These are phyloP conservation scores for Diaporthe caulivora DNA, from an alignment of 2,329 filamentous ascomycete species.

Conservation along the genomic window DNA sequence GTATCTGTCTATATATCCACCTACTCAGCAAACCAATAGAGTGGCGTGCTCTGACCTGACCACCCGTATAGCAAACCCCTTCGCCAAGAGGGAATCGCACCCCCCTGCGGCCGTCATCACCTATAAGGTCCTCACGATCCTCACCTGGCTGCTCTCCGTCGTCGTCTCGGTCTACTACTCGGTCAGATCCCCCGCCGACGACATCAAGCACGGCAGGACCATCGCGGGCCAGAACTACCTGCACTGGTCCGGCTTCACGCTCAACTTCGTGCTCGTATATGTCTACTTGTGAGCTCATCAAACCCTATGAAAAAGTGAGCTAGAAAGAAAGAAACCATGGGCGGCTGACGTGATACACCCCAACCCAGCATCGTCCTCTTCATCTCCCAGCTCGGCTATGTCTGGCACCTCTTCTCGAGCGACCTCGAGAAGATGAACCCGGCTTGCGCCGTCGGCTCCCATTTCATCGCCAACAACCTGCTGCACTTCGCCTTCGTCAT, in stretches of 20 bases:
- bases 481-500: constrained; percentile 85
- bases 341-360: constrained; percentile 47
- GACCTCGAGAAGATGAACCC: constrained; percentile 73
- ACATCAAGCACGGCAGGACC: constrained; percentile 67
- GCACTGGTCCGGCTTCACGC: constrained; percentile 78
- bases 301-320: no score
- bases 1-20: neutral
- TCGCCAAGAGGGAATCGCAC: constrained; percentile 77
- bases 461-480: constrained; percentile 90
- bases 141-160: constrained; percentile 82
- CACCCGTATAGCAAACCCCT: constrained; percentile 75
- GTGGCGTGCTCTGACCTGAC: neutral
- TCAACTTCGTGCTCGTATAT: constrained; percentile 73
- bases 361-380: constrained; percentile 79
- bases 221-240: constrained; percentile 82
- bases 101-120: constrained; percentile 70
- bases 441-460: constrained; percentile 82
- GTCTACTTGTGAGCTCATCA: constrained; percentile 83
- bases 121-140: constrained; percentile 81
- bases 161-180: constrained; percentile 82
- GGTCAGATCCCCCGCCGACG: constrained; percentile 73
- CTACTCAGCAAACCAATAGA: neutral
- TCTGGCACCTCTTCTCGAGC: constrained; percentile 80
- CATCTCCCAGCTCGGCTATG: constrained; percentile 80
- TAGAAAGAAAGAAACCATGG: neutral